Percentiles rank a stretch among this genome's conserved stretches.
Evolutionary conservation across 306 rosid genomes (phyloP).

Genomic region (Adenanthera pavonina): DNA sequence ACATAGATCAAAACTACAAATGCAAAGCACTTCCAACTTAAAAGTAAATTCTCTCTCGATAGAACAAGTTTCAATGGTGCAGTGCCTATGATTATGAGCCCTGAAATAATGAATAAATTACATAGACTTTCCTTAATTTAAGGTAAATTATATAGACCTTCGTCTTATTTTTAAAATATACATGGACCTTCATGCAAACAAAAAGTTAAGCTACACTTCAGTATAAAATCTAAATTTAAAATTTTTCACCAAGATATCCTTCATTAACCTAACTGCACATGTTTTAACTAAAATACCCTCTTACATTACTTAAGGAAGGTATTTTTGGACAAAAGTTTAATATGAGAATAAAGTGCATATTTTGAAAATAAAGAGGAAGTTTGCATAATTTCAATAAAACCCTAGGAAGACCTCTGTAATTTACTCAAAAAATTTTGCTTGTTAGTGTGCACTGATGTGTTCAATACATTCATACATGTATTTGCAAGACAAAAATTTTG

Average conservation of each 20-base stretch:
- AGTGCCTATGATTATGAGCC: neutral
- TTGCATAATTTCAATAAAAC: too few species aligned
- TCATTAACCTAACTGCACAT: neutral
- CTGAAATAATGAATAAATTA: neutral
- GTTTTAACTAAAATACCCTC: neutral
- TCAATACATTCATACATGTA: conserved; percentile 12
- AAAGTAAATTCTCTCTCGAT: neutral
- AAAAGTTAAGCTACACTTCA: too few species aligned
- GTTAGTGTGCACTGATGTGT: neutral
- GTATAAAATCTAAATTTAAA: too few species aligned
- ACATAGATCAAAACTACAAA: neutral
- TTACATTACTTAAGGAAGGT: neutral
- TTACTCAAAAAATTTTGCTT: neutral
- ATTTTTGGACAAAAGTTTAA: neutral
- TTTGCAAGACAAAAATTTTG: neutral
- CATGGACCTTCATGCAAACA: too few species aligned
- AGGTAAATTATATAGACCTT: neutral
- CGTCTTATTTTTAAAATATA: neutral
- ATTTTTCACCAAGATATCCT: neutral
- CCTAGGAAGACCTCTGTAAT: neutral
- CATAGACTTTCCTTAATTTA: neutral
- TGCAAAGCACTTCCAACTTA: neutral
- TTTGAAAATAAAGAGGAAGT: too few species aligned
- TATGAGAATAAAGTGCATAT: too few species aligned
- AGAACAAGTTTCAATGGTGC: neutral